Evolutionary conservation across 2,329 filamentous ascomycete species (phyloP).

Genomic region (Botrytis elliptica): DNA sequence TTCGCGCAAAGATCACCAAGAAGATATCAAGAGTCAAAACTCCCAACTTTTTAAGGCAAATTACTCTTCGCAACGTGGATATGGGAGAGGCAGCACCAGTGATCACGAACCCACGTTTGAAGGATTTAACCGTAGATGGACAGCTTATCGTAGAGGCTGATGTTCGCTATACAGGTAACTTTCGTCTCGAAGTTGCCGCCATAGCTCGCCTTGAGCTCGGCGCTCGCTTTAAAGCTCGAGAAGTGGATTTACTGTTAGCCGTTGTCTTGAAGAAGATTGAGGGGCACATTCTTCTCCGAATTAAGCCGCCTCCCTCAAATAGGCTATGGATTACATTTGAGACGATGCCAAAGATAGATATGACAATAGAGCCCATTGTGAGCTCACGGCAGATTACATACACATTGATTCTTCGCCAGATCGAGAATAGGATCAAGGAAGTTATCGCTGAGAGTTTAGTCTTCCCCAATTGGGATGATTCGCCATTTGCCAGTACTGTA

Average conservation of each 20-base stretch:
- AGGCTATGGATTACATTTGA: conserved; percentile 95
- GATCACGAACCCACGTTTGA: conserved; percentile 83
- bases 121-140: conserved; percentile 86
- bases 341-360: conserved; percentile 87
- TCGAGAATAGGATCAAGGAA: conserved; percentile 92
- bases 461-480: conserved; percentile 92
- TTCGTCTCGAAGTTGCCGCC: conserved; percentile 86
- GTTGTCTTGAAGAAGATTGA: conserved; percentile 82
- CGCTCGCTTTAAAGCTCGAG: conserved; percentile 80
- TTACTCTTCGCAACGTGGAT: conserved; percentile 79
- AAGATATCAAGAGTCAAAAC: conserved; percentile 94
- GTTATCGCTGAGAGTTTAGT: conserved; percentile 91
- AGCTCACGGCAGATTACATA: conserved; percentile 95
- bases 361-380: conserved; percentile 93
- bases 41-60: conserved; percentile 82
- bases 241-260: conserved; percentile 85
- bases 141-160: conserved; percentile 86
- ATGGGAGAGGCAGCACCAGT: conserved; percentile 85
- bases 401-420: conserved; percentile 84
- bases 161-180: conserved; percentile 83
- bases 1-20: conserved; percentile 86
- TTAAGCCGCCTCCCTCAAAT: conserved; percentile 95
- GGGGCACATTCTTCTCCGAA: conserved; percentile 78
- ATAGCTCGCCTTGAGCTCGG: conserved; percentile 90
- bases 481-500: conserved; percentile 82